Base-by-base conservation (phyloP, 371 early-diverging fungal species). In the Funneliformis caledonium region DNA sequence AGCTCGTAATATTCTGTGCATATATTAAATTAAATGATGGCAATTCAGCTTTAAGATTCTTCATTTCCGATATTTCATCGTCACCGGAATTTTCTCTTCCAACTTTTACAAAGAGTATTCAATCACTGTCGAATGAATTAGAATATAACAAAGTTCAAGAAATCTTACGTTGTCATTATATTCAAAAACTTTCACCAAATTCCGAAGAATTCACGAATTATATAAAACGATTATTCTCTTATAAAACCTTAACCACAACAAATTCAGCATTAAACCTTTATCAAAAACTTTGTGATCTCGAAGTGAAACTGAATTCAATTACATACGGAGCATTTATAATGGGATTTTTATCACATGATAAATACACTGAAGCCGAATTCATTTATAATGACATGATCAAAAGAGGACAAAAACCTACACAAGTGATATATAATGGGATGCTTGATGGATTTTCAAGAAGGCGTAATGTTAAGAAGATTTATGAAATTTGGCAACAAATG, bases 401-500 rank as follows among this genome's bases (percentile, higher is more conserved):
- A 12, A 43, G 77, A 19, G 79, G 77, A 47, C 68, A 67, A 11
- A 68, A 62, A 22, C 50, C 78, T 48, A 82, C 82, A 61, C 56
- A 85, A 5, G 69, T 80, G 31, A 85, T 88, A 2, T 84, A 85
- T 78, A 82, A 85, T 26, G 83, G 81, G 12, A 84, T 85, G 65
- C 85, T 88, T 81, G 82, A 83, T 50, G 83, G 87, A 0, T 86
- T 86, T 9, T 83, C 87, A 83, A 87, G 48, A 87, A 85, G 59
- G 82, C 86, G 81, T 85, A 86, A 14, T 76, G 77, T 26, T 82
- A 86, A 37, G 80, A 75, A 4, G 16, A n/a, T 56, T 19, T 1
- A 76, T 22, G 65, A 85, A 10, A 78, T 82, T n/a, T 78, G 83
- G 47, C 74, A 69, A 16, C 74, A 78, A 14, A 70, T 87, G 47